Percentiles rank a stretch among this genome's conserved stretches.
Conservation (phyloP, 164 flowering plant genomes). For the Nelumbo lutea region DNA sequence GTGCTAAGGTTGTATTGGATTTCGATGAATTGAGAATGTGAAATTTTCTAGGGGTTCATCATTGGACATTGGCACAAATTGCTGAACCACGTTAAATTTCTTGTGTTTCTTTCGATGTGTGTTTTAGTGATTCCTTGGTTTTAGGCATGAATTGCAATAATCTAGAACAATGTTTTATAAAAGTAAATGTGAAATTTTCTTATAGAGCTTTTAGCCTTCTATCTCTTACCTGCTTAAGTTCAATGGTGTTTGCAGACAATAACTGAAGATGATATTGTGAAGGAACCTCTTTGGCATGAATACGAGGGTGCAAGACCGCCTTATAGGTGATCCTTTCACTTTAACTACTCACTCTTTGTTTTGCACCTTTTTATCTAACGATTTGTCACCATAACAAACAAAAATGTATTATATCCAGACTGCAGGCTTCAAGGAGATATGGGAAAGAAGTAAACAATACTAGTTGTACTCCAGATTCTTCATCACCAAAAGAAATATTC, state of each 20-base stretch:
- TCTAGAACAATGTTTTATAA: too few species aligned
- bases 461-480: background rate
- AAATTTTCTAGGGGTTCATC: too few species aligned
- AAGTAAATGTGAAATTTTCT: too few species aligned
- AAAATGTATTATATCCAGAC: background rate
- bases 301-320: conserved; percentile 6
- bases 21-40: too few species aligned
- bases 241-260: conserved; percentile 20
- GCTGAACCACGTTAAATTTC: too few species aligned
- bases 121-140: too few species aligned
- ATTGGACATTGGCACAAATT: too few species aligned
- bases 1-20: too few species aligned
- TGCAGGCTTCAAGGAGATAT: background rate
- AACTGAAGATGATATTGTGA: conserved; percentile 16
- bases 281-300: conserved; percentile 36
- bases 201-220: too few species aligned
- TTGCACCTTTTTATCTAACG: background rate
- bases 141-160: too few species aligned
- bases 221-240: too few species aligned
- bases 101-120: too few species aligned
- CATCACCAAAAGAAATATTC: background rate
- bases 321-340: background rate
- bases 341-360: background rate
- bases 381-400: background rate
- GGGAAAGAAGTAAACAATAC: background rate